These are phyloP conservation scores for Aurinia saxatilis DNA, from an alignment of 345 rosid genomes.

Conservation along the genomic window DNA sequence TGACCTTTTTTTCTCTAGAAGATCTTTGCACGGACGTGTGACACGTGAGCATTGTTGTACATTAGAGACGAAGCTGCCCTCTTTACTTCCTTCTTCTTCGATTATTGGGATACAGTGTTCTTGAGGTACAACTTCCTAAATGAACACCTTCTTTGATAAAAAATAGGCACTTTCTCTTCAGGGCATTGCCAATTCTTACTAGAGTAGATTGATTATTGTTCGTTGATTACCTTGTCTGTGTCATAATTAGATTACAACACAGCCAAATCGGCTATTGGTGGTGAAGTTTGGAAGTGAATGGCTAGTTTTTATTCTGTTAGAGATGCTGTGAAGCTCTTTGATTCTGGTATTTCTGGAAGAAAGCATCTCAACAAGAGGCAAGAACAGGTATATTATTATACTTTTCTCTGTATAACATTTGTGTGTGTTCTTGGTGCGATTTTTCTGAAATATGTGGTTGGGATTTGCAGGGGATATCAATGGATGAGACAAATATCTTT, in stretches of 20 bases:
- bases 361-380: slow-evolving; percentile 44
- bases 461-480: slow-evolving; percentile 47
- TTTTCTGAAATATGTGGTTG: not conserved
- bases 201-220: no score
- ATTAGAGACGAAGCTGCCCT: slow-evolving; percentile 12
- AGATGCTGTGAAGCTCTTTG: slow-evolving; percentile 83
- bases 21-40: slow-evolving; percentile 13
- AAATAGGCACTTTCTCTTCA: slow-evolving; percentile 5
- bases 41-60: slow-evolving; percentile 13
- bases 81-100: slow-evolving; percentile 11
- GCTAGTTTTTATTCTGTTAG: slow-evolving; percentile 80
- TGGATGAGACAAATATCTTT: slow-evolving; percentile 66
- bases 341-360: slow-evolving; percentile 71
- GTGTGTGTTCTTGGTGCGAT: not conserved
- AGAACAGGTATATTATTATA: slow-evolving; percentile 36
- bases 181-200: not conserved
- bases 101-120: slow-evolving; percentile 4
- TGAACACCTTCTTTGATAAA: not conserved
- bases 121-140: not conserved
- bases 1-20: slow-evolving; percentile 8
- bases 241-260: not conserved
- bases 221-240: not conserved
- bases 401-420: not conserved
- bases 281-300: slow-evolving; percentile 31
- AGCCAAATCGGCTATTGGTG: not conserved